Percentiles rank a stretch among this genome's conserved stretches.
These are phyloP conservation scores for Backusella westeae DNA, from an alignment of 192 early-diverging fungal genomes.

Conservation along the genomic window DNA sequence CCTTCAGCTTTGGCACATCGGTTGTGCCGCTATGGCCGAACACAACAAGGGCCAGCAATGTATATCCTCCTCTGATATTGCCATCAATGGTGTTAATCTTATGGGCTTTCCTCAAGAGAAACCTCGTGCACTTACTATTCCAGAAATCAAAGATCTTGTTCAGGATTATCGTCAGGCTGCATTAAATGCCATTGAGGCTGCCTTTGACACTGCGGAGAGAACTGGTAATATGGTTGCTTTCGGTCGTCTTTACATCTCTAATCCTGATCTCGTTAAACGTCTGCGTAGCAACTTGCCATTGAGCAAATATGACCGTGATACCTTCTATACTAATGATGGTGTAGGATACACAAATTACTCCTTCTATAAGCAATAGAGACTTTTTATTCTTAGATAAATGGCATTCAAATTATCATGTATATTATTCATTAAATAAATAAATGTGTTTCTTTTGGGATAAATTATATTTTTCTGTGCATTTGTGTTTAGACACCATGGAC, in stretches of 20 bases:
- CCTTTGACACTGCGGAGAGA: constrained; percentile 14
- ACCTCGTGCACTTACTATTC: constrained; percentile 17
- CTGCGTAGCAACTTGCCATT: constrained; percentile 19
- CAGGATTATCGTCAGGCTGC: constrained; percentile 45
- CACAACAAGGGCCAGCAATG: not conserved
- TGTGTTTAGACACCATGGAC: not conserved
- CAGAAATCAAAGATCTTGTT: constrained; percentile 14
- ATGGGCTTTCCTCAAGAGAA: constrained; percentile 1
- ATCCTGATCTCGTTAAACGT: constrained; percentile 35
- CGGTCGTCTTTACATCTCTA: constrained; percentile 34
- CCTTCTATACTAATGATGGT: constrained; percentile 20
- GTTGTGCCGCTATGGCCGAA: constrained; percentile 7
- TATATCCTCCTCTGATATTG: constrained; percentile 24
- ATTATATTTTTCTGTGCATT: not conserved
- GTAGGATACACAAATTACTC: constrained; percentile 37
- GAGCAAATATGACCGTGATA: constrained; percentile 29
- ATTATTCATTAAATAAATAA: not conserved
- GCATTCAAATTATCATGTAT: not conserved
- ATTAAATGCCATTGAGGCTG: constrained; percentile 59
- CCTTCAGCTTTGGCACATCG: constrained; percentile 51
- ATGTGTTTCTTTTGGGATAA: not conserved
- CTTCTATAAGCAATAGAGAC: constrained; percentile 1
- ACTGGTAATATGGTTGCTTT: constrained; percentile 25
- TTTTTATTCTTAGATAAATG: not conserved
- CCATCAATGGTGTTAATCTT: constrained; percentile 9